These are phyloP conservation scores for Phytopythium vexans DNA, from an alignment of 352 stramenopile species.

Conservation along the genomic window DNA sequence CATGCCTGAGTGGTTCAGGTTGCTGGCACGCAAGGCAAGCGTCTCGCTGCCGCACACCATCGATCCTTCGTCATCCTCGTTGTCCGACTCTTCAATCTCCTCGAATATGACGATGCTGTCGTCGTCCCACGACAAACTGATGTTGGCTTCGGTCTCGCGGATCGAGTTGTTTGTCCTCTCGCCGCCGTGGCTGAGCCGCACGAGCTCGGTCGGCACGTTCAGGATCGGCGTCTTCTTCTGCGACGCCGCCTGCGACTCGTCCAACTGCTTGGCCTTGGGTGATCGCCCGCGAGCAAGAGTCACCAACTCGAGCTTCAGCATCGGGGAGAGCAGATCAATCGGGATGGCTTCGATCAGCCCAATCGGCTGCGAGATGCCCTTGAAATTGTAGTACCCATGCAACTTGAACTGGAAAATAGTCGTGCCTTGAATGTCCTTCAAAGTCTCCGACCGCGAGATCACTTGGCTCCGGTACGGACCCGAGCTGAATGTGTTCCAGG, in stretches of 20 bases:
- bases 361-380: conserved; percentile 82
- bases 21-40: conserved; percentile 43
- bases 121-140: conserved; percentile 57
- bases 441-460: conserved; percentile 36
- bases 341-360: conserved; percentile 78
- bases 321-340: conserved; percentile 47
- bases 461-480: conserved; percentile 31
- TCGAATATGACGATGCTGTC: conserved; percentile 76
- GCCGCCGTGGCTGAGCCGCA: conserved; percentile 55
- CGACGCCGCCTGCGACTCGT: conserved; percentile 40
- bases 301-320: conserved; percentile 38
- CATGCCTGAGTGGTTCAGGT: conserved; percentile 61
- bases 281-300: conserved; percentile 25
- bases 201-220: conserved; percentile 49
- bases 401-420: conserved; percentile 83
- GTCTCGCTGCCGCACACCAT: conserved; percentile 46
- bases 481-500: conserved; percentile 64
- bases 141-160: conserved; percentile 76
- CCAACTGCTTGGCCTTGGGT: conserved; percentile 65
- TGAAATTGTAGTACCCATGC: conserved; percentile 83
- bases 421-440: conserved; percentile 39
- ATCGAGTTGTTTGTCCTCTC: conserved; percentile 78
- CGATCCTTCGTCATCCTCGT: conserved; percentile 31
- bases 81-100: conserved; percentile 41
- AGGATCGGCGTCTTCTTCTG: conserved; percentile 48